Base-by-base conservation (phyloP, 129 eudicot species). In the Sambucus nigra region DNA sequence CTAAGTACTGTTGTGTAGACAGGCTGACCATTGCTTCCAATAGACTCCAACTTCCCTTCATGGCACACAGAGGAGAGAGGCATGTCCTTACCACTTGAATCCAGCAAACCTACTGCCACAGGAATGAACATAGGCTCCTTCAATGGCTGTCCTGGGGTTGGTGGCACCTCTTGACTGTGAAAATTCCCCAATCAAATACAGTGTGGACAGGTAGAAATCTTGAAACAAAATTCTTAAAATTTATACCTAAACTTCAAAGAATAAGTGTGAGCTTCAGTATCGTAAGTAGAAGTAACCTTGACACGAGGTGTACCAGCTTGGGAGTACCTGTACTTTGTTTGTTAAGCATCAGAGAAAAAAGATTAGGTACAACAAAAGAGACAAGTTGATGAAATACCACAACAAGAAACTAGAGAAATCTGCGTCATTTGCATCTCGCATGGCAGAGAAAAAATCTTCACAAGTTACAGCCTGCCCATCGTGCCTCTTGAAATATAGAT, bases 381-480 rank as follows among this genome's bases (percentile, higher is more conserved):
- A n/a, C n/a, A 11, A 58, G 18, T 29, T 7, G n/a, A 15, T 13
- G 14, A 53, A 64, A 52, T 81, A 91, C 99, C 99, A 91, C 63
- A 74, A 61, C 50, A 91, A 70, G 83, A 91, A 86, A 72, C 85
- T 91, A 60, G 98, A 59, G 48, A 91, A 85, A 67, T 89, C 94
- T 11, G 79, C 95, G 71, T 70, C 66, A 25, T 89, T 84, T 23
- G 95, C 97, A 73, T 84, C 97, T 66, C 94, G 61, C 97, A 89
- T 91, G 59, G 99, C 91, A 62, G 95, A 84, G 63, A 62, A 91
- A 77, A 91, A 85, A 72, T 91, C 89, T 74, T 91, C 95, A 55
- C 98, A 91, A n/a, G 95, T 85, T 54, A 91, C 98, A 13, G 98
- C 98, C 79, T 91, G 98, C 26, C 94, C 98, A 10, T 91, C 98